Conservation (phyloP, 176 grass and related monocot genomes). For the Bolboschoenus planiculmis region DNA sequence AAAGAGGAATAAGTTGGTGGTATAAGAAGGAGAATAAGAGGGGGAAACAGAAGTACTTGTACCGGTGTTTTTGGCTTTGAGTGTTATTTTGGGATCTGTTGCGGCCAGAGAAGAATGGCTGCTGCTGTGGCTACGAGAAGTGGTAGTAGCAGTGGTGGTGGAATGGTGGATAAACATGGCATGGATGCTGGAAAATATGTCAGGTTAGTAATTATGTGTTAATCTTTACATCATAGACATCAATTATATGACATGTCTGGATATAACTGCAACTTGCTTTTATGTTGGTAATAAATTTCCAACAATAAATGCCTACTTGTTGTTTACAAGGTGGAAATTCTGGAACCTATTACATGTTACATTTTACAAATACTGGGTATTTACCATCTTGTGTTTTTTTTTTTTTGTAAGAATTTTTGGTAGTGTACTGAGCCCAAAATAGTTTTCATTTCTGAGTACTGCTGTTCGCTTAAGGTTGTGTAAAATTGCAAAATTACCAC, state of each 20-base stretch:
- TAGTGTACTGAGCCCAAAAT: not conserved
- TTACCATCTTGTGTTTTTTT: not conserved
- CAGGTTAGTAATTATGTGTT: slow-evolving; percentile 20
- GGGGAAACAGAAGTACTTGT: slow-evolving; percentile 12
- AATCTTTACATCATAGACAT: not conserved
- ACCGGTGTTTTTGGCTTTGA: slow-evolving; percentile 1
- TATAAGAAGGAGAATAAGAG: slow-evolving; percentile 14
- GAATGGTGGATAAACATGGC: slow-evolving; percentile 46
- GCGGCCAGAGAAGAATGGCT: slow-evolving; percentile 42
- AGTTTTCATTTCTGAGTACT: not conserved
- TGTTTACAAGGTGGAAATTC: not conserved
- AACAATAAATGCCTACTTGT: no score
- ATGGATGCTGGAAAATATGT: slow-evolving; percentile 89
- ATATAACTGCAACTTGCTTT: not conserved
- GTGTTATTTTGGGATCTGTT: not conserved
- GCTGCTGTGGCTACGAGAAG: slow-evolving; percentile 63
- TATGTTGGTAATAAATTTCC: not conserved
- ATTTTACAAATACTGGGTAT: not conserved
- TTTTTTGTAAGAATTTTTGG: not conserved
- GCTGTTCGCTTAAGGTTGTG: not conserved
- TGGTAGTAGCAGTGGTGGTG: slow-evolving; percentile 39
- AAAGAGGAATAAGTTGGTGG: not conserved
- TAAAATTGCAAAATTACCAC: not conserved
- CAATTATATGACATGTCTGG: not conserved
- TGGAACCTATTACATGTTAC: not conserved